A percentile compares a stretch with the other conserved stretches of the same genome.
Conservation (phyloP, 805 yeast species). For the Pichia pseudocactophila region DNA sequence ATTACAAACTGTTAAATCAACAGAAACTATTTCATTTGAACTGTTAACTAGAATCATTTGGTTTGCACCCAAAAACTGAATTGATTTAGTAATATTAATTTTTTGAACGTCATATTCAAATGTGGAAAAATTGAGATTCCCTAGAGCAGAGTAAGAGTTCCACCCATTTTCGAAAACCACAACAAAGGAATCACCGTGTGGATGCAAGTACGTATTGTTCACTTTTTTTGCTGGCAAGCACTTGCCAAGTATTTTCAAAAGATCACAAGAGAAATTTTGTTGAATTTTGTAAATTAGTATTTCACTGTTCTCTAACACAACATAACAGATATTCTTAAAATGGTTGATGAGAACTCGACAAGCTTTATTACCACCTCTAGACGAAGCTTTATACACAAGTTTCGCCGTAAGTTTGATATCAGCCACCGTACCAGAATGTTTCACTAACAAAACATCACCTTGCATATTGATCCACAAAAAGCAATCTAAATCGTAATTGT, state of each 20-base stretch:
- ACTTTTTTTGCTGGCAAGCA: conserved; percentile 28
- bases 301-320: conserved; percentile 31
- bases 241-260: conserved; percentile 27
- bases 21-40: conserved; percentile 23
- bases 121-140: conserved; percentile 36
- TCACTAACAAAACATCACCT: conserved; percentile 25
- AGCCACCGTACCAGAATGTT: conserved; percentile 1
- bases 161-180: conserved; percentile 33
- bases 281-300: conserved; percentile 30
- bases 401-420: conserved; percentile 18
- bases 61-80: conserved; percentile 23
- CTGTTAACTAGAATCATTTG: conserved; percentile 26
- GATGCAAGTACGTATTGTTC: conserved; percentile 22
- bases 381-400: conserved; percentile 15
- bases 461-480: conserved; percentile 25
- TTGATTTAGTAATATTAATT: conserved; percentile 13
- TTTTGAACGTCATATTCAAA: conserved; percentile 26
- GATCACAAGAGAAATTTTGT: conserved; percentile 23
- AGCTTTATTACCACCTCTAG: conserved; percentile 7
- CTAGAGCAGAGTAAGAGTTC: conserved; percentile 39
- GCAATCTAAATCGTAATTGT: conserved; percentile 19
- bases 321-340: conserved; percentile 32
- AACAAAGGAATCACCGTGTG: conserved; percentile 23
- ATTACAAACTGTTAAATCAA: conserved; percentile 21
- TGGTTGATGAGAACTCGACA: conserved; percentile 31